phyloP scores from a whole-genome alignment of 2,329 filamentous ascomycete genomes.

The Pseudogymnoascus sp. region DNA sequence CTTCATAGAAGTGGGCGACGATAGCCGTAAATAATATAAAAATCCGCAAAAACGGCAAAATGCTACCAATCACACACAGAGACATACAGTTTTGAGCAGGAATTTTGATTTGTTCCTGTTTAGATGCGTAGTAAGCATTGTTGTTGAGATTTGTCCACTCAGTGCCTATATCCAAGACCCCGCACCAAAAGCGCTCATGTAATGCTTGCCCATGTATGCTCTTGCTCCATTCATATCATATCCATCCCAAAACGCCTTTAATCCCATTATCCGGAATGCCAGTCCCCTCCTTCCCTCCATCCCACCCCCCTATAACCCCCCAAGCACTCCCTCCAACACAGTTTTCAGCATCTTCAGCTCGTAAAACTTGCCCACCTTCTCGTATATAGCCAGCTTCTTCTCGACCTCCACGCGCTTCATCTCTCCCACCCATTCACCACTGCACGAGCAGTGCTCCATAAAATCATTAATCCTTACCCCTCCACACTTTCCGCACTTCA shows the following conservation, averaged over 20 bases:
- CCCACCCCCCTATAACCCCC: conserved; percentile 32
- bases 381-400: conserved; percentile 60
- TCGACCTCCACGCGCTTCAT: conserved; percentile 60
- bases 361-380: conserved; percentile 70
- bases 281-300: neutral
- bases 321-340: conserved; percentile 60
- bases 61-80: neutral
- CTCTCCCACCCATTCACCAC: conserved; percentile 73
- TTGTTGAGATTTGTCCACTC: conserved; percentile 3
- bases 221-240: neutral
- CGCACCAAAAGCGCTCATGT: neutral
- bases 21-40: conserved; percentile 1
- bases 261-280: neutral
- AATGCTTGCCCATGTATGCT: neutral
- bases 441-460: conserved; percentile 93
- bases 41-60: neutral
- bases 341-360: conserved; percentile 71
- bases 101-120: neutral
- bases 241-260: neutral
- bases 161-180: neutral
- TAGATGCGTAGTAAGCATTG: neutral
- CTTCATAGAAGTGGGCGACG: conserved; percentile 1
- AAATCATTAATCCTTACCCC: conserved; percentile 84
- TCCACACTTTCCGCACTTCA: conserved; percentile 66
- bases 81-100: neutral